phyloP scores from a whole-genome alignment of 129 eudicot genomes.

The Lonicera japonica region DNA sequence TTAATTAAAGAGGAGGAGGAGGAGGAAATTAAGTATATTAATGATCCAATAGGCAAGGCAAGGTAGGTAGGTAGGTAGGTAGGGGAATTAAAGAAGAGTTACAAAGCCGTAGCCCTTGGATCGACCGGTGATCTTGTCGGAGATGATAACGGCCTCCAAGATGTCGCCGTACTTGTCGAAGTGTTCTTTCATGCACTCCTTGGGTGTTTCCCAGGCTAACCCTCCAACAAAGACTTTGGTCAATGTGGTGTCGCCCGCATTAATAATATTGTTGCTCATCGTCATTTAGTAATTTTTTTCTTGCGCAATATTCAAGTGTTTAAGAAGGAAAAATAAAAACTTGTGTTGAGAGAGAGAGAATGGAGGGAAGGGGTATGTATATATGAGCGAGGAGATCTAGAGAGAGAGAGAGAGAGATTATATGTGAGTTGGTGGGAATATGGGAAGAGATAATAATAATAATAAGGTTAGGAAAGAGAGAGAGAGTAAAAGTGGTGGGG shows the following conservation, averaged over 20 bases:
- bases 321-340: no score
- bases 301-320: no score
- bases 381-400: neutral
- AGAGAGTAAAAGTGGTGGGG: slow-evolving; percentile 34
- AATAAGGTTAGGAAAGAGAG: slow-evolving; percentile 4
- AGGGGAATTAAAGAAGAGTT: slow-evolving; percentile 1
- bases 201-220: slow-evolving; percentile 44
- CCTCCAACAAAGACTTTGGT: slow-evolving; percentile 56
- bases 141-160: slow-evolving; percentile 44
- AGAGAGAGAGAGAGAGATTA: neutral
- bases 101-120: slow-evolving; percentile 59
- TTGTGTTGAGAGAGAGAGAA: neutral
- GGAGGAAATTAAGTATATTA: no score
- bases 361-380: neutral
- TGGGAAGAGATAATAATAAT: neutral
- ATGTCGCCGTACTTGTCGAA: slow-evolving; percentile 39
- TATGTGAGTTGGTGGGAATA: neutral
- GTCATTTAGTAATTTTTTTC: no score
- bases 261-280: slow-evolving; percentile 3
- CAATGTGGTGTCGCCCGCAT: slow-evolving; percentile 24
- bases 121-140: slow-evolving; percentile 33
- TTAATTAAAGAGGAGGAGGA: no score
- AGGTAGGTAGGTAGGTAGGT: neutral
- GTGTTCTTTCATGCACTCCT: slow-evolving; percentile 24
- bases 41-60: neutral